These are phyloP conservation scores for Pseudogymnoascus verrucosus DNA, from an alignment of 2,329 filamentous ascomycete genomes.

Conservation along the genomic window DNA sequence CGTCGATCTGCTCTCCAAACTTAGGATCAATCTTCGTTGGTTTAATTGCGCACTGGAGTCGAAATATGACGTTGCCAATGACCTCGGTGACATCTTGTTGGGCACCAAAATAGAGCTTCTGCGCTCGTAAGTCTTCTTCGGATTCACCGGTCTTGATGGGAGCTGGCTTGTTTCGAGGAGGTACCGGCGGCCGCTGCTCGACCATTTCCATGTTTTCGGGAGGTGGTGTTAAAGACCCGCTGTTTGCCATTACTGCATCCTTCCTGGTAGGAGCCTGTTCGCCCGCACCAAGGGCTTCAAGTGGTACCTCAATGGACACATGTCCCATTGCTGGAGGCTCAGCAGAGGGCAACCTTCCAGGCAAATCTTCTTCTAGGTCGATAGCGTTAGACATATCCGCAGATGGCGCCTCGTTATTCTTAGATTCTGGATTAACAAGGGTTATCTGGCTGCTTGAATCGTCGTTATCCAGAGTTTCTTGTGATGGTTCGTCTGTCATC, in stretches of 20 bases:
- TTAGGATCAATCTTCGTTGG: constrained; percentile 54
- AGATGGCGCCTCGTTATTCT: constrained; percentile 14
- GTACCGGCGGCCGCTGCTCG: constrained; percentile 28
- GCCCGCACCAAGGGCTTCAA: neutral
- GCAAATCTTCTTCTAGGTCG: neutral
- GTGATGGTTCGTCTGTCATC: constrained; percentile 25
- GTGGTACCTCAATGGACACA: neutral
- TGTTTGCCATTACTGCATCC: constrained; percentile 31
- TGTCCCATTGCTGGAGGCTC: neutral
- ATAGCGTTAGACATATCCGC: neutral
- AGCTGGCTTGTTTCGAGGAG: constrained; percentile 28
- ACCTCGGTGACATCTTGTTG: constrained; percentile 97
- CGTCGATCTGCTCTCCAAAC: constrained; percentile 71
- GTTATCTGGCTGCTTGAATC: constrained; percentile 32
- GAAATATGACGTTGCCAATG: constrained; percentile 83
- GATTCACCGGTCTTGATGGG: constrained; percentile 24
- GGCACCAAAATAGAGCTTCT: constrained; percentile 28
- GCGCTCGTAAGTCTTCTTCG: constrained; percentile 24
- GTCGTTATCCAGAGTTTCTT: constrained; percentile 20
- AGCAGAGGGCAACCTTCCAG: neutral
- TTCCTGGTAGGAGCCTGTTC: constrained; percentile 8
- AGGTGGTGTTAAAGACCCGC: constrained; percentile 21
- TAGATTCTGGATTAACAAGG: constrained; percentile 28
- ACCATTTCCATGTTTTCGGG: constrained; percentile 13
- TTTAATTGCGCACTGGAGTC: constrained; percentile 80